A percentile compares a stretch with the other conserved stretches of the same genome.
phyloP scores from a whole-genome alignment of 176 grass and related monocot species.

The Saccharum spontaneum region DNA sequence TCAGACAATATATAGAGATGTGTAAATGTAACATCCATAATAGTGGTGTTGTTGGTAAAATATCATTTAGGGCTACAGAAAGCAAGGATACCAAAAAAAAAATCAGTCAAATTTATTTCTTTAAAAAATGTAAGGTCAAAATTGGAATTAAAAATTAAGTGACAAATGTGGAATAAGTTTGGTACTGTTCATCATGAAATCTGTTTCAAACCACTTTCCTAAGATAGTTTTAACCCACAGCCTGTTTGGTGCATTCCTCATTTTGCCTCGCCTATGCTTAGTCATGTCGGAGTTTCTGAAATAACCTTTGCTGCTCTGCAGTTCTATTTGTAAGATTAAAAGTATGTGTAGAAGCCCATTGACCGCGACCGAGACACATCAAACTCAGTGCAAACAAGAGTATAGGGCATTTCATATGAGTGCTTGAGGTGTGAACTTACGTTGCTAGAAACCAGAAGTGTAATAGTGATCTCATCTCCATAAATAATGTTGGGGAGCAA shows the following conservation, averaged over 20 bases:
- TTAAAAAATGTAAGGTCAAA: not conserved
- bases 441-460: slow-evolving; percentile 77
- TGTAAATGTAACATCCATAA: slow-evolving; percentile 8
- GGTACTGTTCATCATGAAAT: not conserved
- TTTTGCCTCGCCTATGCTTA: not conserved
- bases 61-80: slow-evolving; percentile 5
- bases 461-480: slow-evolving; percentile 63
- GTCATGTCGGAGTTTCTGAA: not conserved
- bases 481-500: slow-evolving; percentile 64
- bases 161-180: not conserved
- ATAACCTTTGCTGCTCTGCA: not conserved
- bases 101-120: not conserved
- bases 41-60: slow-evolving; percentile 3
- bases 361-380: not conserved
- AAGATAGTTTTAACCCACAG: not conserved
- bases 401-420: slow-evolving; percentile 5
- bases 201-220: slow-evolving; percentile 12
- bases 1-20: not conserved
- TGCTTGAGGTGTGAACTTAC: slow-evolving; percentile 50
- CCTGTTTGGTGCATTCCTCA: not conserved
- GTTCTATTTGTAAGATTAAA: slow-evolving; percentile 27
- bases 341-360: slow-evolving; percentile 12
- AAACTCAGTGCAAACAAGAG: not conserved
- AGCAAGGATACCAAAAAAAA: slow-evolving; percentile 2
- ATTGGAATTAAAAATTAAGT: not conserved